Base-by-base conservation (phyloP, 2,329 filamentous ascomycete species). In the Diplodia sapinea region DNA sequence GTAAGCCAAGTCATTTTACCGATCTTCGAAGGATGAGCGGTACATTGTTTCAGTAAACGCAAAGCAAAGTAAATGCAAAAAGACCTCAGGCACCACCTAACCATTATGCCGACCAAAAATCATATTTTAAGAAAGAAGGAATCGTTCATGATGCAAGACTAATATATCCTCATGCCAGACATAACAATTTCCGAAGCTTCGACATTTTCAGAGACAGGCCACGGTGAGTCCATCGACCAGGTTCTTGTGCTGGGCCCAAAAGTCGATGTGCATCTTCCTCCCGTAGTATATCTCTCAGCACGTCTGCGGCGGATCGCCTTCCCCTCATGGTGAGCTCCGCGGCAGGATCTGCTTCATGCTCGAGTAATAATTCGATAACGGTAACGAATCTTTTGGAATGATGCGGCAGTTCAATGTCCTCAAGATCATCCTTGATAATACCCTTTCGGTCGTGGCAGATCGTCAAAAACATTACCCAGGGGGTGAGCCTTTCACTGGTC, bases 271-370 rank as follows among this genome's bases (percentile, higher is more conserved):
- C 6, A 8, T 47, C 15, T 1, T n/a, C 40, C 1, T n/a, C 7
- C 6, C 17, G 9, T 1, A 47, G 17, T 0, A n/a, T 0, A 0
- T n/a, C 1, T 7, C 2, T 3, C 1, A 43, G 17, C 40, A 43
- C 17, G 6, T n/a, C 40, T 43, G 15, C 6, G 40, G 40, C 40
- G 11, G 40, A n/a, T 43, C 8, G 5, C 1, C 15, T 40, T 12
- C n/a, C n/a, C n/a, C n/a, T n/a, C n/a, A n/a, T n/a, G 2, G 23
- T 1, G 15, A 17, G 4, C 13, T 1, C 13, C 15, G 6, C 15
- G 0, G 15, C 12, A n/a, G 5, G 40, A 8, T 47, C 17, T 47
- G 40, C 40, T 47, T 17, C 40, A 47, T 47, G 7, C 17, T 47
- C 9, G 17, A 47, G 15, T 9, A 43, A 17, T 43, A 47, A n/a